Evolutionary conservation across 306 rosid genomes (phyloP), one percentile per base, ranked within the genome.

Genomic region (Prunus fruticosa): DNA sequence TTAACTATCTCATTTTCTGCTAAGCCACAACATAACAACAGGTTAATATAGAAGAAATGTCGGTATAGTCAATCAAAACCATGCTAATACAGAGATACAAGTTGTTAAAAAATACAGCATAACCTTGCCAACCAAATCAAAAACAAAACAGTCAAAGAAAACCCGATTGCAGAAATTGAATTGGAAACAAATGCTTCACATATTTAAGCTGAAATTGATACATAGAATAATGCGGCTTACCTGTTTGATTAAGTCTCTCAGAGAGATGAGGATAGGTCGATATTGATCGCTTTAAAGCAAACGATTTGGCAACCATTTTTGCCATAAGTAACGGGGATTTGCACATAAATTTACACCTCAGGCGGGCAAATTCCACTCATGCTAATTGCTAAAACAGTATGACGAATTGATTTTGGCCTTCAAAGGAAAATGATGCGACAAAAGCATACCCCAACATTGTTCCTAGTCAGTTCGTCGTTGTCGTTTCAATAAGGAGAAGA

Each of bases 231-330:
- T n/a, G 71, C 34, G 3, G 45, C 19, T 57, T 46, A 87, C 97
- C 96, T 74, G 97, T 94, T 90, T 94, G 97, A 57, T 94, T 92
- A 27, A 90, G 61, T 86, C 96, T 90, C 80, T 75, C 86, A 64
- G 70, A 69, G 83, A 90, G 84, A 78, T 52, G 76, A 64, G 78
- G 74, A 60, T 56, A 82, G 76, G 96, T 87, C 64, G 97, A 88
- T 45, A 94, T 89, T 0, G 69, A 76, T 12, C 97, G 91, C 67
- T 83, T 86, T 1, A 77, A 52, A 84, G 80, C 57, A 72, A 76
- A 43, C 77, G 88, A 85, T 23, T 83, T 81, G 34, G 61, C 22
- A 30, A 80, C 56, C 88, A 86, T 71, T 50, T 52, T 85, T 70
- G 78, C 56, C 60, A 74, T 27, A 32, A 18, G 23, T 53, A 53